Evolutionary conservation across 345 rosid genomes (phyloP).

Genomic region (Durio zibethinus): DNA sequence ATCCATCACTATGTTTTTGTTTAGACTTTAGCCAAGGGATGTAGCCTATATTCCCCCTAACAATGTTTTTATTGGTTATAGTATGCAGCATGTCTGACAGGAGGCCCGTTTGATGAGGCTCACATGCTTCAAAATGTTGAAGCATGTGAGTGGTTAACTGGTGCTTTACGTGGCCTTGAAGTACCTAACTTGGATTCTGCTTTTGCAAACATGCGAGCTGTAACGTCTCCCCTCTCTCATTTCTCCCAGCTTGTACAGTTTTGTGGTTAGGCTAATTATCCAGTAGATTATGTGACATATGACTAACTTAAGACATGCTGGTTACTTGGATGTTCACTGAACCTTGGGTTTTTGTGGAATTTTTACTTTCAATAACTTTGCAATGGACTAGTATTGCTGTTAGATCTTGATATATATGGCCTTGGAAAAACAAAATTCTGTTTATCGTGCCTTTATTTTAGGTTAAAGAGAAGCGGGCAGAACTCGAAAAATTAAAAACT

Average conservation of each 20-base stretch:
- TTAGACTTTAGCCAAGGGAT: not conserved
- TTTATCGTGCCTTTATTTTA: slow-evolving; percentile 26
- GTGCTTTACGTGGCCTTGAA: slow-evolving; percentile 72
- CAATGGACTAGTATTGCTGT: not conserved
- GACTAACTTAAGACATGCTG: not conserved
- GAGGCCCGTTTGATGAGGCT: slow-evolving; percentile 91
- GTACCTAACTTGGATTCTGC: slow-evolving; percentile 76
- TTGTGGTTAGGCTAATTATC: slow-evolving; percentile 10
- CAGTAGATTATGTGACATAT: not conserved
- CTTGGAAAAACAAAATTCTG: not conserved
- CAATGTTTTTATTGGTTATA: slow-evolving; percentile 36
- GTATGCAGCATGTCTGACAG: slow-evolving; percentile 83
- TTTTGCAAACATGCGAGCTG: slow-evolving; percentile 88
- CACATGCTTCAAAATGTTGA: slow-evolving; percentile 88
- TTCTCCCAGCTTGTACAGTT: not conserved
- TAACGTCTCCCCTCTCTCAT: slow-evolving; percentile 35
- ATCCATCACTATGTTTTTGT: not conserved
- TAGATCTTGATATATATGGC: not conserved
- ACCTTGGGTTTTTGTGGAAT: not conserved
- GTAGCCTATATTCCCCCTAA: slow-evolving; percentile 19
- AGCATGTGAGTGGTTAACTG: slow-evolving; percentile 97
- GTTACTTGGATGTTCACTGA: not conserved
- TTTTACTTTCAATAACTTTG: not conserved
- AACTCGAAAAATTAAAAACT: slow-evolving; percentile 70
- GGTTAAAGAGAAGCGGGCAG: slow-evolving; percentile 89